Conservation (phyloP, 192 early-diverging fungal species). For the Coemansia sp. region DNA sequence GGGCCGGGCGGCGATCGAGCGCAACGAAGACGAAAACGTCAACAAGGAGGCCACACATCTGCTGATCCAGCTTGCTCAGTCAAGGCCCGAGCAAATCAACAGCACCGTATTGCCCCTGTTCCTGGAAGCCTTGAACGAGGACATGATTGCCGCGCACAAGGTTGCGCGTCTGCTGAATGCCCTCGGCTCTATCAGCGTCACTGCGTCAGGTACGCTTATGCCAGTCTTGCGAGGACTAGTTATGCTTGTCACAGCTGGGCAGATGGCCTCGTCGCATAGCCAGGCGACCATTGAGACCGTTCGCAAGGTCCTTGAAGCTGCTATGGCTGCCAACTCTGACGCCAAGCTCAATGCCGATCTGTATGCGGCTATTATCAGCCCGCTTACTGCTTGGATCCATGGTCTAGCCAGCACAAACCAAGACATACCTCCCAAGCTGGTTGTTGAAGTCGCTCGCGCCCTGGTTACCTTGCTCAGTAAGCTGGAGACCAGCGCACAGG, state of each 20-base stretch:
- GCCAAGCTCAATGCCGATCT: constrained; percentile 15
- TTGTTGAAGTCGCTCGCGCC: constrained; percentile 39
- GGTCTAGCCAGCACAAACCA: background rate
- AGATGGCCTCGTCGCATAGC: constrained; percentile 24
- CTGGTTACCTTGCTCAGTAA: constrained; percentile 30
- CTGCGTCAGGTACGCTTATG: constrained; percentile 24
- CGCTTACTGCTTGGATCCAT: constrained; percentile 38
- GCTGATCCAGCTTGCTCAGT: constrained; percentile 50
- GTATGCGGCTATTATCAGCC: constrained; percentile 16
- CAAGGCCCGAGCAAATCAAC: constrained; percentile 36
- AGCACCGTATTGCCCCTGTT: constrained; percentile 46
- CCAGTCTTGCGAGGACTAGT: constrained; percentile 31
- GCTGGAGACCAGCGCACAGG: constrained; percentile 28
- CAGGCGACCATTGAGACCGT: constrained; percentile 31
- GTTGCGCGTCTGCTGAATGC: constrained; percentile 47
- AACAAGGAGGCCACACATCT: constrained; percentile 57
- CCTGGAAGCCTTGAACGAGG: constrained; percentile 40
- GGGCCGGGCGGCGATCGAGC: constrained; percentile 45
- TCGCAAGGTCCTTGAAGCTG: constrained; percentile 48
- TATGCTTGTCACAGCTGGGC: constrained; percentile 13
- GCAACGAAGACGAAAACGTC: constrained; percentile 55
- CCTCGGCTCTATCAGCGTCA: constrained; percentile 50
- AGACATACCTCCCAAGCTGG: constrained; percentile 12
- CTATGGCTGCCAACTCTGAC: background rate
- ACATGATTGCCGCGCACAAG: constrained; percentile 29